Evolutionary conservation across 139 green algal species (phyloP).

Genomic region (Tetraselmis chui): DNA sequence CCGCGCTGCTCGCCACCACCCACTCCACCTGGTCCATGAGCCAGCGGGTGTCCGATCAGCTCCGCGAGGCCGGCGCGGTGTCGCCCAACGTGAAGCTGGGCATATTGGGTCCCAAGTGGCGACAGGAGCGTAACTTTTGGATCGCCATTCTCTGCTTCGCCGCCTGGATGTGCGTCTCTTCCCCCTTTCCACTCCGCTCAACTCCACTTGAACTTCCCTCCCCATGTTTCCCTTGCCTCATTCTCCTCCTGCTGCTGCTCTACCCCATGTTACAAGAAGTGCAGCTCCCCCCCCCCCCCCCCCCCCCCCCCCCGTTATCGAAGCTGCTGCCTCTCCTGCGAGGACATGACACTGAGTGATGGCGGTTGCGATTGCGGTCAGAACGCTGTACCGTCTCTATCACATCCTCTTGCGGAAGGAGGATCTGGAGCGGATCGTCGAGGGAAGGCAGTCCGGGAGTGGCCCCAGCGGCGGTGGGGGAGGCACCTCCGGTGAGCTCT

Average conservation of each 20-base stretch:
- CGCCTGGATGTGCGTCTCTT: slow-evolving; percentile 18
- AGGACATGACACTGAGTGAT: too few relatives aligned
- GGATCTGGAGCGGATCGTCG: slow-evolving; percentile 2
- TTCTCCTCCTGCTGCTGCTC: too few relatives aligned
- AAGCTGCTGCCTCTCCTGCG: background rate
- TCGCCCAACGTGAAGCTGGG: slow-evolving; percentile 27
- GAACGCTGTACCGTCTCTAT: slow-evolving; percentile 19
- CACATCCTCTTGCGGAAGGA: slow-evolving; percentile 16
- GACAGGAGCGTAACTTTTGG: slow-evolving; percentile 47
- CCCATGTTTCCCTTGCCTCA: too few relatives aligned
- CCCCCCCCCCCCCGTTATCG: too few relatives aligned
- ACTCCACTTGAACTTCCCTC: background rate
- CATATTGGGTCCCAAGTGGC: slow-evolving; percentile 41
- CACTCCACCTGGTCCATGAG: background rate
- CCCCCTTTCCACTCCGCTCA: background rate
- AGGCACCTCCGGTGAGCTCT: background rate
- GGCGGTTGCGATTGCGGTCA: too few relatives aligned
- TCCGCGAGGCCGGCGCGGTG: background rate
- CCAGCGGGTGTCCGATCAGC: background rate
- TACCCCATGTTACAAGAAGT: too few relatives aligned
- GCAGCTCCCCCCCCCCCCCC: too few relatives aligned
- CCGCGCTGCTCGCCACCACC: slow-evolving; percentile 19
- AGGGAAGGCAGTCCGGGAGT: background rate
- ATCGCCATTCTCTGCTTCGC: slow-evolving; percentile 25
- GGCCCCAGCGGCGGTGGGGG: too few relatives aligned